phyloP scores from a whole-genome alignment of 2,329 filamentous ascomycete species.

The Chrysoporthe deuterocubensis region DNA sequence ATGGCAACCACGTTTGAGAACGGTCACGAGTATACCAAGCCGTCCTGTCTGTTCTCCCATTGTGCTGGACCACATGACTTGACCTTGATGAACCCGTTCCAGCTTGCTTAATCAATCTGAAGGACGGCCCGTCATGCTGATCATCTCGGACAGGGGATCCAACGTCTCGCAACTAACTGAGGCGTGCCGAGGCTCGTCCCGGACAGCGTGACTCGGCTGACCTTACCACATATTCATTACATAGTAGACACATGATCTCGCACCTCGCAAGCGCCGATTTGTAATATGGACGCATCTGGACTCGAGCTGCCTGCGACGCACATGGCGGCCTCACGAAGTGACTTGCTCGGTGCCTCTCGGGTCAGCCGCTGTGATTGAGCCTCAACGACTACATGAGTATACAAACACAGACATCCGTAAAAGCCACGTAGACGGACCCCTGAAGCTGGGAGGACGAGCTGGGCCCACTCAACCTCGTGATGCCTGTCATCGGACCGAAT shows the following conservation, averaged over 20 bases:
- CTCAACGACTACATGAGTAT: background rate
- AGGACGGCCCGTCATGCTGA: background rate
- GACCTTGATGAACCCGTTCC: background rate
- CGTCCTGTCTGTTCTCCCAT: background rate
- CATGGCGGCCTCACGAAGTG: background rate
- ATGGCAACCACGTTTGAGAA: constrained; percentile 1
- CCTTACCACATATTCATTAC: background rate
- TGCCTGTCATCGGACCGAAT: constrained; percentile 13
- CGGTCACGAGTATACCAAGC: background rate
- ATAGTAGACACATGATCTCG: background rate
- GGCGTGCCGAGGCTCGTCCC: background rate
- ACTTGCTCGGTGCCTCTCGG: background rate
- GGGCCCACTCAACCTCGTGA: constrained; percentile 7
- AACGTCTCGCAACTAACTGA: background rate
- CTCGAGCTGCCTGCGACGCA: background rate
- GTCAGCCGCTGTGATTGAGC: background rate
- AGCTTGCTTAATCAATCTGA: background rate
- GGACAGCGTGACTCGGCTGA: background rate
- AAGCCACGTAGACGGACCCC: background rate
- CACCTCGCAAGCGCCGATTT: background rate
- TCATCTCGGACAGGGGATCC: background rate
- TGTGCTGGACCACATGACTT: background rate
- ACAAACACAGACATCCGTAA: background rate
- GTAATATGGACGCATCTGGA: background rate
- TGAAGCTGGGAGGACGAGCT: background rate